A percentile compares a stretch with the other conserved stretches of the same genome.
Evolutionary conservation across 2,329 filamentous ascomycete species (phyloP).

Genomic region (Aspergillus sp.): DNA sequence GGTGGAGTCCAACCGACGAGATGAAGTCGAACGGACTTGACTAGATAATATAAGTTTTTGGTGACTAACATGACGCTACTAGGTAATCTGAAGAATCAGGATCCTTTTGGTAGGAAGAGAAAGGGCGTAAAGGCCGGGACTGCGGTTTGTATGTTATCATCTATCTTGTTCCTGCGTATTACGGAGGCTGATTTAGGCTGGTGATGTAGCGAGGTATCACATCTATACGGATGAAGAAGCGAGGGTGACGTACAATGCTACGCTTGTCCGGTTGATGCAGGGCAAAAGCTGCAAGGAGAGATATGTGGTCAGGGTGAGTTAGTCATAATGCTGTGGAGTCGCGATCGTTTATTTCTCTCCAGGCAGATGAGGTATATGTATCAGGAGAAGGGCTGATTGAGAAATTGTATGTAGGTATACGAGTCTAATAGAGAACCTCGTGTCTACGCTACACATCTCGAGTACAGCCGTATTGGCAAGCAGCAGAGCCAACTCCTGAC

Average conservation of each 20-base stretch:
- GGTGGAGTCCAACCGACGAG: no score
- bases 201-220: constrained; percentile 58
- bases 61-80: background rate
- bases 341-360: background rate
- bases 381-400: background rate
- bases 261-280: constrained; percentile 57
- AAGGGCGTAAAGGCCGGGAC: background rate
- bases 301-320: constrained; percentile 60
- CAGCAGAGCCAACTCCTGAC: constrained; percentile 36
- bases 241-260: constrained; percentile 65
- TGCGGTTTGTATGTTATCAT: background rate
- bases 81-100: background rate
- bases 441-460: constrained; percentile 63
- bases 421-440: constrained; percentile 62
- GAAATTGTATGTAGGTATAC: constrained; percentile 57
- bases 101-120: background rate
- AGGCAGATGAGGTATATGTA: background rate
- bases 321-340: no score
- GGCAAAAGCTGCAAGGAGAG: constrained; percentile 57
- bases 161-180: background rate
- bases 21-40: no score
- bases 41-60: no score
- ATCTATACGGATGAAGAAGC: constrained; percentile 62
- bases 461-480: constrained; percentile 40
- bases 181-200: background rate